Evolutionary conservation across 345 rosid species (phyloP), one percentile per base, ranked within the genome.

Genomic region (Eucalyptus marginata): DNA sequence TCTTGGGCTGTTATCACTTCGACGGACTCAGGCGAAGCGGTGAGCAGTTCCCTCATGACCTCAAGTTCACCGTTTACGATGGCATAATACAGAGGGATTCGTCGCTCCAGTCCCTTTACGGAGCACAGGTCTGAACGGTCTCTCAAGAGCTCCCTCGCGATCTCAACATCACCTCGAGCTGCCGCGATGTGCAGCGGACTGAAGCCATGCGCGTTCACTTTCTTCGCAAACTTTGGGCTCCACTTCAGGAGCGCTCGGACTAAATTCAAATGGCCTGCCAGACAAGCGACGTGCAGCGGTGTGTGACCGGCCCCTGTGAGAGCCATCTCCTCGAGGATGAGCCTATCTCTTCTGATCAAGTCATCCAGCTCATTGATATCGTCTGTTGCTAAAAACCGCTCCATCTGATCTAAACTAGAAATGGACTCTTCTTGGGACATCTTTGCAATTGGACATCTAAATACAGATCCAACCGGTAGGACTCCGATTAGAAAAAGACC

Each of bases 91-190:
- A 58, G 10, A 0, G 64, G 64, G 14, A 58, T 25, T 58, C n/a
- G 25, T 0, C 0, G 6, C 13, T 58, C 64, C 64, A 10, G 2
- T 58, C 64, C 64, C n/a, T 58, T 25, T n/a, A 58, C 64, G 0
- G 64, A 58, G 64, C 64, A 58, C 64, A 58, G 64, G 64, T 10
- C 11, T 20, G 1, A n/a, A 25, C 0, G 1, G n/a, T 2, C 64
- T 58, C 13, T 6, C 64, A 58, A 25, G 64, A 58, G 64, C 64
- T 58, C 64, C 13, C 14, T 25, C n/a, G 29, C 14, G 14, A 58
- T 58, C 64, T 25, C 64, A 1, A 25, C 64, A 58, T 58, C 7
- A 58, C 64, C 64, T 58, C 0, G 1, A 58, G n/a, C 64, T 58
- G 64, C 64, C 1, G 64, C 64, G 1, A 58, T 25, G 64, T 58